Evolutionary conservation across 2,329 filamentous ascomycete species (phyloP).

Genomic region (Aspergillus texensis): DNA sequence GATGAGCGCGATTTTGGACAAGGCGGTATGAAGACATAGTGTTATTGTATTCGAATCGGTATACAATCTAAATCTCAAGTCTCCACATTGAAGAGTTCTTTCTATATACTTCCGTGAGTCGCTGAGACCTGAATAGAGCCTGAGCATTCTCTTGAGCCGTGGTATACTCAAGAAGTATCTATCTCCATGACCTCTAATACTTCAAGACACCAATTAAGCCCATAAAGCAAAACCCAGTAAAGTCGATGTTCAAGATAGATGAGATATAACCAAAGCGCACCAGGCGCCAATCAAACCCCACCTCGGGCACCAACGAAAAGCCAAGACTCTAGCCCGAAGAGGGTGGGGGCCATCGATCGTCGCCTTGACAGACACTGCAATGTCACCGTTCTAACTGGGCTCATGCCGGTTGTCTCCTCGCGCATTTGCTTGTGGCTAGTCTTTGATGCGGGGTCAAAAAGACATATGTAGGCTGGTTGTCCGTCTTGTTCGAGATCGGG

Average conservation of each 20-base stretch:
- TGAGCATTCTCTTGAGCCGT: background rate
- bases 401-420: background rate
- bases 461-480: background rate
- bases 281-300: background rate
- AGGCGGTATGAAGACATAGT: rapidly evolving
- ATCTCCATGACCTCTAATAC: background rate
- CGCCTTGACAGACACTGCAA: background rate
- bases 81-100: too few relatives aligned
- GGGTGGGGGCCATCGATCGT: background rate
- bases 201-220: background rate
- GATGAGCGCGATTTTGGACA: background rate
- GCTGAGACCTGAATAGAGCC: background rate
- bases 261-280: background rate
- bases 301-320: background rate
- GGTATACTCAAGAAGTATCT: background rate
- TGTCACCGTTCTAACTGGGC: background rate
- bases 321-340: background rate
- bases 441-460: background rate
- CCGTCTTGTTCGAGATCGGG: background rate
- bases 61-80: background rate
- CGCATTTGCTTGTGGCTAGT: background rate
- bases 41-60: background rate
- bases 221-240: background rate
- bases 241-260: background rate
- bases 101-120: background rate